phyloP scores from a whole-genome alignment of 2,329 filamentous ascomycete genomes.

The Dactylonectria estremocensis region DNA sequence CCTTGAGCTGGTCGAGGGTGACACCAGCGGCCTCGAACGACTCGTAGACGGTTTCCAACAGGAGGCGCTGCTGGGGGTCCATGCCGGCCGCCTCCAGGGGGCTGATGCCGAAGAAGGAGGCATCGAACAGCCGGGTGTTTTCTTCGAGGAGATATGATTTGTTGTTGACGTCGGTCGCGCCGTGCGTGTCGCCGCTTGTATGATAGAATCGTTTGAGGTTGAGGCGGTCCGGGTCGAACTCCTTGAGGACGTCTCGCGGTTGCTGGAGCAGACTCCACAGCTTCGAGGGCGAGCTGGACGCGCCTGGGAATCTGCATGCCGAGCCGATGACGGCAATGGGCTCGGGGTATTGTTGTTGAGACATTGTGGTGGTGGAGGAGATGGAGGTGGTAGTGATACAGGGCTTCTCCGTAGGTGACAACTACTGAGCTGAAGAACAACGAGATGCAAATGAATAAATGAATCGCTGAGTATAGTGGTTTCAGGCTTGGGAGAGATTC shows the following conservation, averaged over 20 bases:
- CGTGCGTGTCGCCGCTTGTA: constrained; percentile 18
- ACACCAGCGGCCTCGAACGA: constrained; percentile 57
- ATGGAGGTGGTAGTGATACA: too few relatives aligned
- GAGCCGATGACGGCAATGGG: constrained; percentile 14
- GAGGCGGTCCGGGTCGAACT: constrained; percentile 16
- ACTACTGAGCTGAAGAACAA: constrained; percentile 17
- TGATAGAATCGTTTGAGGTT: constrained; percentile 16
- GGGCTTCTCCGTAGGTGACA: constrained; percentile 17
- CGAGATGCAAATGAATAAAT: neutral
- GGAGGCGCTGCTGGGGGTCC: constrained; percentile 60
- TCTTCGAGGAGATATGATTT: constrained; percentile 50
- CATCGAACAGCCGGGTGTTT: constrained; percentile 53
- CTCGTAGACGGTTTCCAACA: constrained; percentile 60
- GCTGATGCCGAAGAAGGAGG: constrained; percentile 57
- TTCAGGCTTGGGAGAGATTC: constrained; percentile 17
- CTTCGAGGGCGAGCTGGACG: constrained; percentile 18
- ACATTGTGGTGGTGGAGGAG: constrained; percentile 14
- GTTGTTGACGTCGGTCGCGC: constrained; percentile 50
- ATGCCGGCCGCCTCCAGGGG: constrained; percentile 55
- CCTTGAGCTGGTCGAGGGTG: constrained; percentile 45
- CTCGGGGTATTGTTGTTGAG: constrained; percentile 20
- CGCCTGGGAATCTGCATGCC: constrained; percentile 14
- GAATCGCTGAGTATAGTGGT: constrained; percentile 2
- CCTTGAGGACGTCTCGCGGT: constrained; percentile 12
- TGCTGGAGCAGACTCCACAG: constrained; percentile 11